Base-by-base conservation (phyloP, 805 yeast genomes). In the Isabelozyma pseudorhagii region DNA sequence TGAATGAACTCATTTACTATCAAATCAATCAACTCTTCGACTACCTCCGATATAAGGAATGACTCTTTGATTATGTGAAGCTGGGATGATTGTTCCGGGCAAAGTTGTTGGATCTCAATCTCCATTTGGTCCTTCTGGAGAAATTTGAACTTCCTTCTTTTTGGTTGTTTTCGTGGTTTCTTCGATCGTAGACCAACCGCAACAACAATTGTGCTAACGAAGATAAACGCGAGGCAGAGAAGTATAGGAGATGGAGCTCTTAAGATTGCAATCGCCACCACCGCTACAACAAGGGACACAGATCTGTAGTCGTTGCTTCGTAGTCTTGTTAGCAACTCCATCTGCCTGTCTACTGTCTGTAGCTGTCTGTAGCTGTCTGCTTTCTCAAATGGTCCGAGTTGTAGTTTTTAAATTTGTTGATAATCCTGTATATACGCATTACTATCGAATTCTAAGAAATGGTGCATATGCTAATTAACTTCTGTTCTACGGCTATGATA, bases 1-100 rank as follows among this genome's bases (percentile, higher is more conserved):
- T 67, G 64, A 6, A 85, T 73, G 59, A 85, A 86, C 47, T 81
- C 83, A 13, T 75, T 57, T 6, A 82, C 53, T 1, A 85, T 67
- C 40, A 77, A 64, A 34, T 69, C 68, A 4, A 83, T 65, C n/a
- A 85, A 60, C 9, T 72, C 74, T 43, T 81, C 79, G 5, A 85
- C 45, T 0, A 81, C 68, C 42, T 78, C 81, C 2, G 87, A 80
- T 5, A 85, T 73, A 3, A 75, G 56, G 49, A 78, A 75, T 27
- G 83, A 79, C 21, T 79, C 79, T 2, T 79, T 77, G 36, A 77
- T 69, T 2, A 75, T 57, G 0, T 40, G 31, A 7, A 46, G 38
- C 38, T 60, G 43, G 7, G 55, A 63, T 68, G 54, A 53, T 56
- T 59, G 48, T 13, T 55, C 54, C 4, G 57, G 67, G 68, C 15